phyloP scores from a whole-genome alignment of 2,329 filamentous ascomycete genomes.

The Diaporthe destruens region DNA sequence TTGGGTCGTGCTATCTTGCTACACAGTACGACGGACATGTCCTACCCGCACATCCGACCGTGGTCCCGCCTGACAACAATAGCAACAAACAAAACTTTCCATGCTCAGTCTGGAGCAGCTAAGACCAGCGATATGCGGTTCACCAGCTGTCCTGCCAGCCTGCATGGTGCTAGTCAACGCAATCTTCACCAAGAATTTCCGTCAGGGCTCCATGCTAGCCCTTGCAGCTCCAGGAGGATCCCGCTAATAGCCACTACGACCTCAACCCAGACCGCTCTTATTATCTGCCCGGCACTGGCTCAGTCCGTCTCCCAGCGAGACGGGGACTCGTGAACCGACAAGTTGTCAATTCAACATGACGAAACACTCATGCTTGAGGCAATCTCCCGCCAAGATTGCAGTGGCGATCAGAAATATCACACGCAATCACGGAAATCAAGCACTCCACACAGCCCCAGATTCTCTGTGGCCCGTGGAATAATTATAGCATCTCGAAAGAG shows the following conservation, averaged over 20 bases:
- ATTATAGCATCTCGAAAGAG: slow-evolving; percentile 2
- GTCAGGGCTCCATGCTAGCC: slow-evolving; percentile 10
- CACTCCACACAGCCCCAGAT: slow-evolving; percentile 9
- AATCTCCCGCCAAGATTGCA: slow-evolving; percentile 35
- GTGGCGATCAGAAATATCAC: slow-evolving; percentile 28
- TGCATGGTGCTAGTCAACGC: slow-evolving; percentile 25
- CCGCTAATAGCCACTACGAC: slow-evolving; percentile 17
- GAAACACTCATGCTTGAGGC: slow-evolving; percentile 19
- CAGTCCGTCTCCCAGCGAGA: slow-evolving; percentile 13
- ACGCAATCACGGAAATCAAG: slow-evolving; percentile 28
- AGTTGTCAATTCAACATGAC: slow-evolving; percentile 20
- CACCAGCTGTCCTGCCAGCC: slow-evolving; percentile 32
- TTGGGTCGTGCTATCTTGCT: not conserved
- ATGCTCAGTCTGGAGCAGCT: slow-evolving; percentile 4
- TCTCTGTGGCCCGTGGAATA: slow-evolving; percentile 7
- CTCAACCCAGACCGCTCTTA: slow-evolving; percentile 38
- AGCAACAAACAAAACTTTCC: too few relatives aligned
- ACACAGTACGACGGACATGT: not conserved
- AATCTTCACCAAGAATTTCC: slow-evolving; percentile 31
- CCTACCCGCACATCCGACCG: slow-evolving; percentile 17
- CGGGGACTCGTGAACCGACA: slow-evolving; percentile 19
- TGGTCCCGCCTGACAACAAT: not conserved
- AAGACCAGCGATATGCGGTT: slow-evolving; percentile 10
- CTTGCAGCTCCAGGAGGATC: slow-evolving; percentile 16
- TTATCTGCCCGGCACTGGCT: slow-evolving; percentile 19